Evolutionary conservation across 2,329 filamentous ascomycete species (phyloP).

Genomic region (Sporothrix variecibatus): DNA sequence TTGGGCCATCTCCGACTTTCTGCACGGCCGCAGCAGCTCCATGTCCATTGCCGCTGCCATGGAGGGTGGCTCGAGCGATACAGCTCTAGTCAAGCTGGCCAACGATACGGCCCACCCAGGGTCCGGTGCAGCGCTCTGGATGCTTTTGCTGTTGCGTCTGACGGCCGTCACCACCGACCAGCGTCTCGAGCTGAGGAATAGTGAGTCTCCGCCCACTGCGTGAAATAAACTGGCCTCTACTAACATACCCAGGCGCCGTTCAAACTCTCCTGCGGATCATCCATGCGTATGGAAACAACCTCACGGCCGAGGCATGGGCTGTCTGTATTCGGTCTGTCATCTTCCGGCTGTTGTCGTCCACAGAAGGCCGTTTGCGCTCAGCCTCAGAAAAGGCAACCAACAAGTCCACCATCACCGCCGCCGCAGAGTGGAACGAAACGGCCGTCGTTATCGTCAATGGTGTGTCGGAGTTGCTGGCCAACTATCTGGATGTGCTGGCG

Average conservation of each 20-base stretch:
- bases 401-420: conserved; percentile 40
- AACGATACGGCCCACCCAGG: conserved; percentile 59
- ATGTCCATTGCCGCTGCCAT: conserved; percentile 61
- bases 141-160: conserved; percentile 71
- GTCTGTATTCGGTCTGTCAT: conserved; percentile 79
- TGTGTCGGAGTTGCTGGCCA: conserved; percentile 70
- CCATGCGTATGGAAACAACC: conserved; percentile 81
- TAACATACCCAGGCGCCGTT: conserved; percentile 55
- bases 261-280: conserved; percentile 91
- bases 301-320: conserved; percentile 78
- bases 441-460: conserved; percentile 73
- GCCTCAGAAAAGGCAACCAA: conserved; percentile 42
- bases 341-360: conserved; percentile 72
- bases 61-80: conserved; percentile 56
- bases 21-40: conserved; percentile 62
- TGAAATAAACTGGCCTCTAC: not conserved
- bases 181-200: conserved; percentile 75
- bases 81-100: conserved; percentile 59
- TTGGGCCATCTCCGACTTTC: conserved; percentile 90
- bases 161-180: conserved; percentile 71
- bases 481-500: conserved; percentile 73
- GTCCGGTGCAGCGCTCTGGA: conserved; percentile 74
- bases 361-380: conserved; percentile 58
- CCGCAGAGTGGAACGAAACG: conserved; percentile 70
- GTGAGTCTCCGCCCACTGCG: conserved; percentile 36